Evolutionary conservation across 2,329 filamentous ascomycete species (phyloP).

Genomic region (Fusarium albidum): DNA sequence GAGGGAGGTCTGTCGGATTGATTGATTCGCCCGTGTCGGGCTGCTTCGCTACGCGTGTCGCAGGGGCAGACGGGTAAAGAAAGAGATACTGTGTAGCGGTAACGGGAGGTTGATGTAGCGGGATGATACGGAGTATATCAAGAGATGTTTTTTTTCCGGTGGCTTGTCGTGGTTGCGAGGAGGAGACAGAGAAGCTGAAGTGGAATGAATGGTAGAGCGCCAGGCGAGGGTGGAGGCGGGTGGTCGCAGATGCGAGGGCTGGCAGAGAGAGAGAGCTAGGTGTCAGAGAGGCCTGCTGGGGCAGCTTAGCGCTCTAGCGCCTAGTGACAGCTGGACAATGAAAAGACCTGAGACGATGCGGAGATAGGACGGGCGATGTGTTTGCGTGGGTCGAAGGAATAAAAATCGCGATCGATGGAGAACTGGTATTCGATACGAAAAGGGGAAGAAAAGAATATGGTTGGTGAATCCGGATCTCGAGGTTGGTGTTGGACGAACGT

Average conservation of each 20-base stretch:
- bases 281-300: conserved; percentile 19
- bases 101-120: conserved; percentile 13
- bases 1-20: conserved; percentile 7
- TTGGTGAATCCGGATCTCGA: background rate
- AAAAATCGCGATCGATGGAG: background rate
- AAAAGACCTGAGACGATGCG: background rate
- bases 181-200: too few relatives aligned
- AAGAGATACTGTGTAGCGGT: conserved; percentile 24
- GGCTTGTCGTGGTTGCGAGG: conserved; percentile 32
- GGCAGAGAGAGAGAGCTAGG: conserved; percentile 5
- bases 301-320: conserved; percentile 25
- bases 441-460: background rate
- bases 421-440: too few relatives aligned
- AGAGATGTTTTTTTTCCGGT: conserved; percentile 32
- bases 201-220: too few relatives aligned
- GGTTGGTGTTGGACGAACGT: conserved; percentile 1
- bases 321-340: conserved; percentile 28
- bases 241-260: conserved; percentile 3
- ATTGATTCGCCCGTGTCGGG: conserved; percentile 18
- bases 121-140: conserved; percentile 8
- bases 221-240: conserved; percentile 33
- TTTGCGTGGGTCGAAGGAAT: background rate
- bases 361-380: background rate
- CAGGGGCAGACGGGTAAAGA: conserved; percentile 13
- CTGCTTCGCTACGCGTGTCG: conserved; percentile 16